phyloP scores from a whole-genome alignment of 306 rosid species.

The Quillaja saponaria region DNA sequence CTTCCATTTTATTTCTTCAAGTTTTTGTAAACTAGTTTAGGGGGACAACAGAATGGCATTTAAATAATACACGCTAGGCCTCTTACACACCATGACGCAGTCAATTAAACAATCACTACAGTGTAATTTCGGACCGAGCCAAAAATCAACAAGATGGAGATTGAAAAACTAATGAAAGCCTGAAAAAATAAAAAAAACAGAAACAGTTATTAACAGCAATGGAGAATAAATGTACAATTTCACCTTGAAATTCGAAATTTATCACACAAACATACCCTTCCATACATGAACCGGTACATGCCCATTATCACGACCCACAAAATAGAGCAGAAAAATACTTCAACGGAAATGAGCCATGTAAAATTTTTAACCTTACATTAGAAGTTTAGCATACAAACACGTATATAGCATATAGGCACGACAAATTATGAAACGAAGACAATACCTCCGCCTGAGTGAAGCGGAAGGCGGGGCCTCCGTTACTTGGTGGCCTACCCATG shows the following conservation, averaged over 20 bases:
- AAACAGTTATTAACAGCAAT: too few relatives aligned
- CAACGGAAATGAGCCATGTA: neutral
- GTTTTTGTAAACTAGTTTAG: too few relatives aligned
- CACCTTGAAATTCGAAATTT: neutral
- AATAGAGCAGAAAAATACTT: neutral
- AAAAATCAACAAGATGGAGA: too few relatives aligned
- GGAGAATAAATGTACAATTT: neutral
- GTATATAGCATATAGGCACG: neutral
- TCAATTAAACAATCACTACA: too few relatives aligned
- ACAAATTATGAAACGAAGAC: neutral
- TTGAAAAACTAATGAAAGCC: too few relatives aligned
- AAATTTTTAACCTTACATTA: slow-evolving; percentile 3
- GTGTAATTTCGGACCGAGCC: too few relatives aligned
- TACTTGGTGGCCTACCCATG: slow-evolving; percentile 98
- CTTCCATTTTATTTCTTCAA: too few relatives aligned
- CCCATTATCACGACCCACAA: neutral
- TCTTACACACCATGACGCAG: too few relatives aligned
- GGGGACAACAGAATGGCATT: too few relatives aligned
- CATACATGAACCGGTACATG: neutral
- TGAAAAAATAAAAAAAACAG: too few relatives aligned
- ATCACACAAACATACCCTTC: neutral
- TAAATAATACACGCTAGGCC: too few relatives aligned
- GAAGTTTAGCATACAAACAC: neutral
- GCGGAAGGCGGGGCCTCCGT: slow-evolving; percentile 97
- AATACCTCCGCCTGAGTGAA: slow-evolving; percentile 75